These are phyloP conservation scores for Grammothele lineata DNA, from an alignment of 768 basidiomycete genomes.

Conservation along the genomic window DNA sequence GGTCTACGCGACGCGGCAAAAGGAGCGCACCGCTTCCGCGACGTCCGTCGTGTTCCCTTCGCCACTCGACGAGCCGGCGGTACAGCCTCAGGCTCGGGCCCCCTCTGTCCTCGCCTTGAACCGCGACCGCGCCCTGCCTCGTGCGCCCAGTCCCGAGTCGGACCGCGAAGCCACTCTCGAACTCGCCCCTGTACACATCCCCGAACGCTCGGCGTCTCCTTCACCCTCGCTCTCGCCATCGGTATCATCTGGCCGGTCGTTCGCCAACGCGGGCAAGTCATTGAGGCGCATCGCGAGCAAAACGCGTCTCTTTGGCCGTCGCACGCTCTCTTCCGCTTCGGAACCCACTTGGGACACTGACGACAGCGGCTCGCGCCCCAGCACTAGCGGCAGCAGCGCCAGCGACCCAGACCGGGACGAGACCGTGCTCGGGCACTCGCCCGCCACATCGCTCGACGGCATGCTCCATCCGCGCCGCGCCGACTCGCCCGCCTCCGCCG, in stretches of 20 bases:
- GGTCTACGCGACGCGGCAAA: background rate
- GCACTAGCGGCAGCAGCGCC: background rate
- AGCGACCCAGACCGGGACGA: too few species aligned
- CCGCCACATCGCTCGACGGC: conserved; percentile 3
- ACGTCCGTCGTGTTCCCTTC: conserved; percentile 9
- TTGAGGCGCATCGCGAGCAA: conserved; percentile 13
- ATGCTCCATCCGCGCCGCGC: background rate
- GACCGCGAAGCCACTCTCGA: too few species aligned
- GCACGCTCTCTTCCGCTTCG: conserved; percentile 8
- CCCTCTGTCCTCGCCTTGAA: too few species aligned
- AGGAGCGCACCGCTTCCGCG: conserved; percentile 4
- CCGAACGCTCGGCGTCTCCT: conserved; percentile 3
- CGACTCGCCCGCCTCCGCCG: conserved; percentile 5
- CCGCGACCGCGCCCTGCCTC: too few species aligned
- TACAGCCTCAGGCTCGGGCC: background rate
- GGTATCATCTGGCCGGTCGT: background rate
- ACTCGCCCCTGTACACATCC: too few species aligned
- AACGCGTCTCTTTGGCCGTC: conserved; percentile 14
- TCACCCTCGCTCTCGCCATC: conserved; percentile 6
- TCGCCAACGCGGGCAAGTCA: background rate
- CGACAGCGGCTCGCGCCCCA: conserved; percentile 4
- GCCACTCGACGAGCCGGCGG: background rate
- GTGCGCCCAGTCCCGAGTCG: background rate
- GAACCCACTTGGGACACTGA: conserved; percentile 4
- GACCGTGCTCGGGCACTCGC: background rate